Base-by-base conservation (phyloP, 495 filamentous ascomycete genomes). In the Sphaerosporella brunnea region DNA sequence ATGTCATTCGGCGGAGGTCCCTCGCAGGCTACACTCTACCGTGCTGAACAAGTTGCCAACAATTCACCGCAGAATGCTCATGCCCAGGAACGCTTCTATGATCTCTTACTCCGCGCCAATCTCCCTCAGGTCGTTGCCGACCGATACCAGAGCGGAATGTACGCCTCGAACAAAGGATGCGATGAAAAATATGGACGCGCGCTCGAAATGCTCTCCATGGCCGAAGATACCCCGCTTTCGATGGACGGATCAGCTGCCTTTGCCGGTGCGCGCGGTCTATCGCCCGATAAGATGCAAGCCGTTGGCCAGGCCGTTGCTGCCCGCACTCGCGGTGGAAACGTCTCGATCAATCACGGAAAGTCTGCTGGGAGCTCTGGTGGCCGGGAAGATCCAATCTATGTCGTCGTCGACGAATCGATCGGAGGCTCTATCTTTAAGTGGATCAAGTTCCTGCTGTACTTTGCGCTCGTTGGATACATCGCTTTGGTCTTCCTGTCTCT, bases 51-150 rank as follows among this genome's bases (percentile, higher is more conserved):
- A 60, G 77, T 80, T 20, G 92, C 90, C 28, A 96, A 94, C 63
- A 81, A 82, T 65, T 87, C 93, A 54, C 82, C 90, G 2, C 75
- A 70, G 52, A 94, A 80, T 63, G 74, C 84, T 11, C 79, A 76
- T 21, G 78, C 84, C 13, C 90, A 97, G 64, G 86, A 84, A 64
- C 77, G 82, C 18, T 94, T 97, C 62, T 97, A 97, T 63, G 77
- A 84, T 56, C 78, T 84, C 26, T 74, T 96, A n/a, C 67, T 95
- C 19, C 79, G 76, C 53, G 85, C 85, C 9, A 84, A 92, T 58
- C 86, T 94, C 78, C 82, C 90, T 4, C 78, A 82, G 4, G 93
- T 96, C 41, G 68, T 96, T 23, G 71, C 93, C 34, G 86, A 96
- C 60, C 70, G 90, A 53, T 86, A 93, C 62, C 78, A 84, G 53